phyloP scores from a whole-genome alignment of 2,329 filamentous ascomycete genomes.

The Nigrospora oryzae region DNA sequence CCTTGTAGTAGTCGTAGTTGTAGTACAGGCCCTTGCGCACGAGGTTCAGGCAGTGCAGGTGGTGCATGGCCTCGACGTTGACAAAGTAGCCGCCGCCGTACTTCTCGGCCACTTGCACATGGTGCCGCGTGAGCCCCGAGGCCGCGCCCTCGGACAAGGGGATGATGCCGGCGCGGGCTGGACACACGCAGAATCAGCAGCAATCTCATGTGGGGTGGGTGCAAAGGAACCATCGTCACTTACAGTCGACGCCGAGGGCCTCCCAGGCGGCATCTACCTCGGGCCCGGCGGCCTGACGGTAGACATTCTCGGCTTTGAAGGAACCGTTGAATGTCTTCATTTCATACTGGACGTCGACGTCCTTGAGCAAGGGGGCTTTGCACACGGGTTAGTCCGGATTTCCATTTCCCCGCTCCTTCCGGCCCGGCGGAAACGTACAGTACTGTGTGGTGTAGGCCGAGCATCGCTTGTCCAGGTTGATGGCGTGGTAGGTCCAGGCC shows the following conservation, averaged over 20 bases:
- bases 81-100: constrained; percentile 52
- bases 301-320: constrained; percentile 45
- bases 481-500: background rate
- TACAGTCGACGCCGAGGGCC: constrained; percentile 5
- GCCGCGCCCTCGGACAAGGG: constrained; percentile 35
- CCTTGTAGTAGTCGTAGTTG: constrained; percentile 50
- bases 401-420: too few species aligned
- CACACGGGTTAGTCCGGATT: too few species aligned
- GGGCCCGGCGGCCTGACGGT: constrained; percentile 36
- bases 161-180: constrained; percentile 34
- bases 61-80: constrained; percentile 49
- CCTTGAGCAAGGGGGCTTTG: constrained; percentile 20
- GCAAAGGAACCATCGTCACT: background rate
- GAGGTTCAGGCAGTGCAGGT: constrained; percentile 54
- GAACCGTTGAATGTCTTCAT: constrained; percentile 44
- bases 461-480: constrained; percentile 2
- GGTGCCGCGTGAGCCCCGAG: constrained; percentile 42
- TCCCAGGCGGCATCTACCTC: constrained; percentile 51
- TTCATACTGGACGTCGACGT: constrained; percentile 31
- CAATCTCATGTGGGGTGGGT: too few species aligned
- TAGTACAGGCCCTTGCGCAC: constrained; percentile 49
- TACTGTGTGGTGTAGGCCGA: constrained; percentile 1
- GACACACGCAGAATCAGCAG: background rate
- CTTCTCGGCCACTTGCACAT: constrained; percentile 44
- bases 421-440: background rate